Evolutionary conservation across 371 early-diverging fungal species (phyloP), one percentile per base, ranked within the genome.

Genomic region (Saksenaea vasiformis): DNA sequence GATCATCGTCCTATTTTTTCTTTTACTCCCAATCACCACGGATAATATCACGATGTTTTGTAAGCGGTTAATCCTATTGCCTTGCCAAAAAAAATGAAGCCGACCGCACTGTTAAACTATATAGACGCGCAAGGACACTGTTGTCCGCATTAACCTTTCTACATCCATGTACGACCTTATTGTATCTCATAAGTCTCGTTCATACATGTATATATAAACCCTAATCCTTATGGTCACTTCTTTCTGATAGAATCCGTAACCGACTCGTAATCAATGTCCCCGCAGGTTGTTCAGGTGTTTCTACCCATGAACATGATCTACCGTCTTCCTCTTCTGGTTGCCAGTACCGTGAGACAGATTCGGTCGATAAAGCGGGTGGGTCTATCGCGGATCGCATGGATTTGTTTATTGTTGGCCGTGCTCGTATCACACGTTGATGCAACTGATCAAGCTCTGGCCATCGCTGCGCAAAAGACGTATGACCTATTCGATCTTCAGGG

Each of bases 381-480:
- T 47, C 51, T 2, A 47, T 22, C 22, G 51, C 22, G 17, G 51
- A 47, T 24, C 51, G 51, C 22, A 22, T 22, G 22, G 51, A n/a
- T 22, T 47, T 47, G 11, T 47, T 47, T 9, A 47, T 47, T 22
- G 22, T 22, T 26, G 51, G 51, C 22, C 51, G 37, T 57, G 58
- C 58, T 3, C 36, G 39, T 17, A 38, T 38, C 17, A 57, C n/a
- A 13, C 53, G 55, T 43, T 66, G 61, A 36, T 60, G 39, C 3
- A 60, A 15, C 8, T 26, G 22, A 36, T 60, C 44, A 19, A 66
- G 51, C 17, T 14, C 61, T 8, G 66, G 66, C 66, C 66, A 66
- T 37, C 56, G 39, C 35, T 38, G 13, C 36, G 47, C 56, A 51
- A 66, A 60, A 4, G 54, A 41, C 3, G 66, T 15, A 31, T 61